Evolutionary conservation across 805 yeast species (phyloP), one percentile per base, ranked within the genome.

Genomic region (Candida rishiriensis): DNA sequence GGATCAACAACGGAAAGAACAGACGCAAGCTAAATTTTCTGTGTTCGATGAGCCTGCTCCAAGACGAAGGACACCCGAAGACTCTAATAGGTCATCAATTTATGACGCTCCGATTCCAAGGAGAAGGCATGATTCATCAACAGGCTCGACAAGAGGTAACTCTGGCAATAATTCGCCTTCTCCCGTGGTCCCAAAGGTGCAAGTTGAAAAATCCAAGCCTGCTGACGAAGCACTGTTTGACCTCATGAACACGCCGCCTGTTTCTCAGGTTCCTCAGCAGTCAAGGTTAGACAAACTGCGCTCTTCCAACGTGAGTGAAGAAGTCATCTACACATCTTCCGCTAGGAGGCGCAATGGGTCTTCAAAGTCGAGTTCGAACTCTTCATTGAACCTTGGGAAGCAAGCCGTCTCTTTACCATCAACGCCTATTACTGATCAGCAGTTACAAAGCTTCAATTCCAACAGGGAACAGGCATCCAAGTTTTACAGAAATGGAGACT

Each of bases 401-500:
- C 35, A 52, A 3, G 8, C 33, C 2, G 35, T 35, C 10, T 18
- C 33, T 10, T 14, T 57, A 7, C 59, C 53, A 1, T 40, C 41
- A 13, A 49, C 55, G 2, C 26, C 55, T n/a, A 47, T 61, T 3
- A 45, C 60, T 8, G 45, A 56, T 12, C 41, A 46, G 2, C 63
- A 57, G 42, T 21, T 44, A 29, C 34, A 34, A 65, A 68, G 66
- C 53, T 81, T 68, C 68, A 56, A 70, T 8, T 74, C 73, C 18
- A 68, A 71, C 28, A 78, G 80, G 47, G 64, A 63, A 8, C 71
- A 71, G 21, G 99, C 89, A 6, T 67, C 78, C 7, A 72, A 72
- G 14, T 72, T 80, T 1, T 93, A 81, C 68, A 77, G 78, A 44
- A 74, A 79, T n/a, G 99, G 99, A 15, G 91, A 93, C 60, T 93